Evolutionary conservation across 805 yeast genomes (phyloP).

Genomic region (Zygosaccharomyces pseudorouxii): DNA sequence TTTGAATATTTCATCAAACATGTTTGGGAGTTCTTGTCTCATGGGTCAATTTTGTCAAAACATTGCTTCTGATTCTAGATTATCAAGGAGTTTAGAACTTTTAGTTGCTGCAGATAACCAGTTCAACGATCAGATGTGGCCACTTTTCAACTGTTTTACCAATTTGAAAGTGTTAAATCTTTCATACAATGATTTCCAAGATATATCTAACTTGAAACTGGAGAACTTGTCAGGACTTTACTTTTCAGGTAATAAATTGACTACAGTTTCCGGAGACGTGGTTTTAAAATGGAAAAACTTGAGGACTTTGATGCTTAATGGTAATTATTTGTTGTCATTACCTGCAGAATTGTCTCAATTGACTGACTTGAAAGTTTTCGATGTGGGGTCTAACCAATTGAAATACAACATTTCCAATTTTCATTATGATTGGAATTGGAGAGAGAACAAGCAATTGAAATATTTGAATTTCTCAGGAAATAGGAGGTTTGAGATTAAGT

Average conservation of each 20-base stretch:
- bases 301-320: slow-evolving; percentile 64
- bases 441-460: slow-evolving; percentile 66
- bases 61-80: slow-evolving; percentile 31
- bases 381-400: slow-evolving; percentile 85
- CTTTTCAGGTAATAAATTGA: slow-evolving; percentile 77
- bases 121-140: slow-evolving; percentile 71
- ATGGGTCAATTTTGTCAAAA: slow-evolving; percentile 43
- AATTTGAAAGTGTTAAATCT: slow-evolving; percentile 63
- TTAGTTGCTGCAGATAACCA: slow-evolving; percentile 80
- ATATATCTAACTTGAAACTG: slow-evolving; percentile 72
- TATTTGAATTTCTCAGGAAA: slow-evolving; percentile 91
- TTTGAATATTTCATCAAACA: slow-evolving; percentile 71
- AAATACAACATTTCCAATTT: slow-evolving; percentile 90
- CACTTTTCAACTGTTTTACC: slow-evolving; percentile 53
- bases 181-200: slow-evolving; percentile 79
- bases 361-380: slow-evolving; percentile 60
- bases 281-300: slow-evolving; percentile 56
- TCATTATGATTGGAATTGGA: slow-evolving; percentile 99
- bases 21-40: slow-evolving; percentile 40
- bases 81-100: slow-evolving; percentile 49
- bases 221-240: slow-evolving; percentile 57
- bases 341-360: slow-evolving; percentile 85
- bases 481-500: slow-evolving; percentile 82
- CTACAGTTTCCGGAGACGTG: slow-evolving; percentile 81
- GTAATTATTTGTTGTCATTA: slow-evolving; percentile 76